Conservation (phyloP, 2,329 filamentous ascomycete genomes). For the Alternaria tenuissima region DNA sequence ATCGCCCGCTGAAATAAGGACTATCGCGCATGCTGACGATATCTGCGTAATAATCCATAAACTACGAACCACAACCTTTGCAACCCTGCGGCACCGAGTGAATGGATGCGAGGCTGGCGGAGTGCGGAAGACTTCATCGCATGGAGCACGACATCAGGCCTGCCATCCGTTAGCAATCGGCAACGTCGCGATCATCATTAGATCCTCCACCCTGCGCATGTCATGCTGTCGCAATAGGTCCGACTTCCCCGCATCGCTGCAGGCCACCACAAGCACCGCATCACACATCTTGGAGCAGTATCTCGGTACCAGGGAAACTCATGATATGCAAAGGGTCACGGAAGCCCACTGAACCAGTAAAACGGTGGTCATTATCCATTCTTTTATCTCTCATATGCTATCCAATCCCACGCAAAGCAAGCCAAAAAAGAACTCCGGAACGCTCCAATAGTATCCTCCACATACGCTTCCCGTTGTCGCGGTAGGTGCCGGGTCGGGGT, state of each 20-base stretch:
- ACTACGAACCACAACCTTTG: background rate
- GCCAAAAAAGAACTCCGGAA: conserved; percentile 15
- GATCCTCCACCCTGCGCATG: background rate
- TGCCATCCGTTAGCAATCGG: background rate
- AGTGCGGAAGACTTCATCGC: background rate
- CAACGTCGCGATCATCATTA: background rate
- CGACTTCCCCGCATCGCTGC: background rate
- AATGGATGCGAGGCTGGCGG: background rate
- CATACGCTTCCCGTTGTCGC: background rate
- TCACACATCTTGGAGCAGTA: background rate
- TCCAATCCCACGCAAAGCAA: conserved; percentile 1
- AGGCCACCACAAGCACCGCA: background rate
- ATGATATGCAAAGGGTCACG: too few relatives aligned
- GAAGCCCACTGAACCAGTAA: background rate
- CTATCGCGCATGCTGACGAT: background rate
- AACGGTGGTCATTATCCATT: conserved; percentile 11
- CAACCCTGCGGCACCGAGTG: background rate
- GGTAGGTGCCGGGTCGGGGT: conserved; percentile 4
- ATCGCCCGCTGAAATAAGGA: too few relatives aligned
- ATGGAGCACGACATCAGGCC: background rate
- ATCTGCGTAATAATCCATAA: background rate
- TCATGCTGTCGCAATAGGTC: background rate
- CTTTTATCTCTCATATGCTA: conserved; percentile 11
- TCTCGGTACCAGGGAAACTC: background rate
- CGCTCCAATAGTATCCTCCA: conserved; percentile 8